Evolutionary conservation across 2,329 filamentous ascomycete species (phyloP).

Genomic region (Fusarium redolens): DNA sequence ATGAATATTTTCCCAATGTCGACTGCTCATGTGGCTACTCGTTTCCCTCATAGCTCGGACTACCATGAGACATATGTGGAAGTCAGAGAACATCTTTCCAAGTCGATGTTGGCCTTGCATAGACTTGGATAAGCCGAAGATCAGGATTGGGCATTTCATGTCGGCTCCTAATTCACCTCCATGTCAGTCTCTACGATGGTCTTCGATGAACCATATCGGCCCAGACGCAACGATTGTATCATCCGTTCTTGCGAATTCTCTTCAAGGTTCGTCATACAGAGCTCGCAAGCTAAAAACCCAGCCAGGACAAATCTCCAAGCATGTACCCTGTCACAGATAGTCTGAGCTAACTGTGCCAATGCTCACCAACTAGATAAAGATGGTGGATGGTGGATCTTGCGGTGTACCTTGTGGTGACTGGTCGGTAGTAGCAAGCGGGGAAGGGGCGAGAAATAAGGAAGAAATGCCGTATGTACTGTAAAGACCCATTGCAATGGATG

Average conservation of each 20-base stretch:
- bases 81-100: not conserved
- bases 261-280: not conserved
- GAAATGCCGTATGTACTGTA: conserved; percentile 10
- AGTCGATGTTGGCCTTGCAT: not conserved
- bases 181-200: not conserved
- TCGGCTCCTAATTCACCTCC: not conserved
- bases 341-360: conserved; percentile 6
- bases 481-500: conserved; percentile 20
- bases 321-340: conserved; percentile 30
- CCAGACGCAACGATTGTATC: not conserved
- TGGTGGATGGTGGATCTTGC: conserved; percentile 37
- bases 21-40: conserved; percentile 7
- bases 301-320: not conserved
- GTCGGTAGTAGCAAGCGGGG: conserved; percentile 32
- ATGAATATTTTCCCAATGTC: not conserved
- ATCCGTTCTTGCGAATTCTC: not conserved
- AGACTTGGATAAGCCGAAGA: not conserved
- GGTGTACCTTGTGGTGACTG: conserved; percentile 26
- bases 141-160: not conserved
- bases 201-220: not conserved
- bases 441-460: conserved; percentile 35
- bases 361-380: conserved; percentile 21
- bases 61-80: conserved; percentile 21
- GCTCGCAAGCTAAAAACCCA: conserved; percentile 6
- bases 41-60: conserved; percentile 6